These are phyloP conservation scores for Gastrodia elata DNA, from an alignment of 106 monocot species.

Conservation along the genomic window DNA sequence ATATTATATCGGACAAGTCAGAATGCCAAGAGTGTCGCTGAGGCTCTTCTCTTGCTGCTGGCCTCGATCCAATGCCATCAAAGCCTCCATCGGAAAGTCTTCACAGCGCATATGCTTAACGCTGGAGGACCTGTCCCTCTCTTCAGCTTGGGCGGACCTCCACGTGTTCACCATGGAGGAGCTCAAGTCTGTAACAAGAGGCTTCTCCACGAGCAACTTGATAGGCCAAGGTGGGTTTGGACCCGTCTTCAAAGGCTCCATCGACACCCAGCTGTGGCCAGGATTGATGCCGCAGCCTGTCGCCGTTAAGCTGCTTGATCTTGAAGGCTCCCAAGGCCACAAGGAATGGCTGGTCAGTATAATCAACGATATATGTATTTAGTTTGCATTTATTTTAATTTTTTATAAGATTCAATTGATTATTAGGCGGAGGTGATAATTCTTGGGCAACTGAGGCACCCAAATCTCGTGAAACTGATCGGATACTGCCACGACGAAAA, in stretches of 20 bases:
- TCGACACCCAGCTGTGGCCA: constrained; percentile 30
- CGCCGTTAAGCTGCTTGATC: constrained; percentile 50
- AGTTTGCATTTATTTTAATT: not conserved
- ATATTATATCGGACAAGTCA: not conserved
- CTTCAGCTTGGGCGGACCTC: constrained; percentile 36
- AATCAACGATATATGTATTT: not conserved
- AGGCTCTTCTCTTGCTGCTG: not conserved
- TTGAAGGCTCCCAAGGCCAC: constrained; percentile 48
- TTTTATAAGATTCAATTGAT: not conserved
- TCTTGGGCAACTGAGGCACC: constrained; percentile 44
- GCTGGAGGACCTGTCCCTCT: constrained; percentile 50
- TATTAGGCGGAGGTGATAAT: constrained; percentile 45
- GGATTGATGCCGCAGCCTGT: constrained; percentile 35
- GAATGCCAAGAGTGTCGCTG: not conserved
- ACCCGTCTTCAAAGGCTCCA: constrained; percentile 46
- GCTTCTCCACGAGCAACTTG: constrained; percentile 38
- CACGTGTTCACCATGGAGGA: constrained; percentile 31
- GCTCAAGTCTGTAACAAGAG: constrained; percentile 24
- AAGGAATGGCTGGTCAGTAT: constrained; percentile 51
- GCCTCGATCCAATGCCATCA: not conserved
- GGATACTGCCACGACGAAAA: constrained; percentile 62
- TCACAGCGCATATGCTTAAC: constrained; percentile 4
- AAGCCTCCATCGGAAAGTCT: not conserved
- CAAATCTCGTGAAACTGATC: constrained; percentile 45
- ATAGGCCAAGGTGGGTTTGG: constrained; percentile 55